Base-by-base conservation (phyloP, 139 green algal genomes). In the Trebouxia sp. region DNA sequence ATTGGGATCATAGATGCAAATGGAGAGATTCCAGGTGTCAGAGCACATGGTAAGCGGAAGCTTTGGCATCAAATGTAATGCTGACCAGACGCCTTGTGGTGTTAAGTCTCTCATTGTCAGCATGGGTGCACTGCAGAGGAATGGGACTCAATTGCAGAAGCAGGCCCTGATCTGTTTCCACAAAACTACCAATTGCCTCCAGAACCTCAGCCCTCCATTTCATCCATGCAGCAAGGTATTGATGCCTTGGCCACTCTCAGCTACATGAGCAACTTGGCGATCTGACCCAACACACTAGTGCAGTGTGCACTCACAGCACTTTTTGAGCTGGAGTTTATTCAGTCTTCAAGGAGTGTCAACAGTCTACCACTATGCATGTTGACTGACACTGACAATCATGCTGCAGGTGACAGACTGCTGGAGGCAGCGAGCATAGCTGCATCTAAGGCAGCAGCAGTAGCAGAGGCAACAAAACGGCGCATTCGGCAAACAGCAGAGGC, bases 361-460 rank as follows among this genome's bases (percentile, higher is more conserved):
- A 14, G 15, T 58, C 48, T n/a, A 58, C 48, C 48, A 14, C 14
- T 14, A n/a, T 58, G 15, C 14, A 14, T 14, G 17, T 17, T n/a
- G 48, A 17, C 48, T n/a, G 15, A 14, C 15, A 58, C 15, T 58
- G 14, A 17, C 48, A n/a, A 17, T n/a, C 48, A 58, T 14, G 32
- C 43, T 62, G 83, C 48, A 37, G 79, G 83, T 17, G 51, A 82
- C 39, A 82, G 80, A 35, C n/a, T 75, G 37, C 56, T 69, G 4
- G 67, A 72, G 20, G 62, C 62, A 43, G 62, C 62, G 14, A 72
- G 62, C 62, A 72, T 38, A 77, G 67, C 41, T 37, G 67, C 67
- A 56, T 38, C 41, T 20, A 77, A 77, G 28, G 67, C 67, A 37
- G 67, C 67, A 39, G 67, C 38, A 38, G 67, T 39, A 53, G 67